Conservation (phyloP, 805 yeast species). For the Spathaspora sp. region DNA sequence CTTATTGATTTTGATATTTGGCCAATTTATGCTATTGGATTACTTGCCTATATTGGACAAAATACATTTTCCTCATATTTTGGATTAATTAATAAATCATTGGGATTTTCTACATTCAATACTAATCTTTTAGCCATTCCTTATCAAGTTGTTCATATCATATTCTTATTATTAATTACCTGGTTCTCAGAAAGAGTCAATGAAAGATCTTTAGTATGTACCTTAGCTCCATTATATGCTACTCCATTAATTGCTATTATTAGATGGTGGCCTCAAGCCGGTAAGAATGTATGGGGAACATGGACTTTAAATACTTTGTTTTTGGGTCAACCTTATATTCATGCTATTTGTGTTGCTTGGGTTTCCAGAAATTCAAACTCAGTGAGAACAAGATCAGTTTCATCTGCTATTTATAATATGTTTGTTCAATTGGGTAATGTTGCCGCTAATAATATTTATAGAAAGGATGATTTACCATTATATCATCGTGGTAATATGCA, state of each 20-base stretch:
- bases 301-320: conserved; percentile 15
- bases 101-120: conserved; percentile 20
- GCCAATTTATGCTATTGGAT: conserved; percentile 41
- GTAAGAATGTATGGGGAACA: conserved; percentile 9
- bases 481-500: conserved; percentile 55
- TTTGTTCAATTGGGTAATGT: conserved; percentile 58
- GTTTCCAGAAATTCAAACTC: conserved; percentile 60
- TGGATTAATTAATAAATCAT: conserved; percentile 11
- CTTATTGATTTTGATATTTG: conserved; percentile 49
- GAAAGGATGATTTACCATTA: conserved; percentile 53
- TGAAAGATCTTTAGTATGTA: conserved; percentile 14
- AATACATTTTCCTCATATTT: conserved; percentile 13
- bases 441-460: conserved; percentile 53
- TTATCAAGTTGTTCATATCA: conserved; percentile 24
- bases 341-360: conserved; percentile 34
- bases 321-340: conserved; percentile 30
- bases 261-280: conserved; percentile 9
- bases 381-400: conserved; percentile 60
- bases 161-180: conserved; percentile 32
- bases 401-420: conserved; percentile 64
- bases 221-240: conserved; percentile 7
- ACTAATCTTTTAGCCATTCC: conserved; percentile 23
- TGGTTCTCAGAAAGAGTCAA: conserved; percentile 32
- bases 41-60: conserved; percentile 23
- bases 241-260: conserved; percentile 6